Evolutionary conservation across 305 asterid genomes (phyloP).

Genomic region (Plantago coronopus): DNA sequence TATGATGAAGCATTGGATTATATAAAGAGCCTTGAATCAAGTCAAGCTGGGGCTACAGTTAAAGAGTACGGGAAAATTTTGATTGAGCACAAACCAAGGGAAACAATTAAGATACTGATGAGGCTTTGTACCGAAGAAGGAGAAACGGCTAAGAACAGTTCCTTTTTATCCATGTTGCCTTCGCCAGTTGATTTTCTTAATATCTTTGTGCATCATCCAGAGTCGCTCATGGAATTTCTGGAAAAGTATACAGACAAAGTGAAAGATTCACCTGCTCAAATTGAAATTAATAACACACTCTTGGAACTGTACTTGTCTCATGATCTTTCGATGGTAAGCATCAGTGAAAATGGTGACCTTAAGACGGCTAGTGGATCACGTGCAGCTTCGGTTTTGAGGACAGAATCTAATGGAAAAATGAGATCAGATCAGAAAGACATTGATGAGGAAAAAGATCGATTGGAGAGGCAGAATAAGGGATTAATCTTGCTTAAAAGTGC

Average conservation of each 20-base stretch:
- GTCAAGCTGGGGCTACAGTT: constrained; percentile 93
- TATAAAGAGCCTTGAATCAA: constrained; percentile 83
- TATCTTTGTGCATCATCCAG: constrained; percentile 76
- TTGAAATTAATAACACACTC: constrained; percentile 87
- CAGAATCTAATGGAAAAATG: constrained; percentile 44
- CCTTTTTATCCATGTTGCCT: constrained; percentile 84
- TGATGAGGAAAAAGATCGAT: constrained; percentile 53
- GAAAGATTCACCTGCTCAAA: constrained; percentile 96
- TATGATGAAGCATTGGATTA: constrained; percentile 93
- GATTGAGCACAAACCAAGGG: constrained; percentile 85
- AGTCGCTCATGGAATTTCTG: constrained; percentile 91
- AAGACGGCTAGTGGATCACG: constrained; percentile 30
- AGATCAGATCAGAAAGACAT: constrained; percentile 24
- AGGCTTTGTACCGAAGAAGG: constrained; percentile 92
- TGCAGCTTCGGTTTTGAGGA: constrained; percentile 29
- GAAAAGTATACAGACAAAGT: constrained; percentile 75
- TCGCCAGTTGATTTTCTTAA: constrained; percentile 97
- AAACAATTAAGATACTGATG: constrained; percentile 77
- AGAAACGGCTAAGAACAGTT: constrained; percentile 45
- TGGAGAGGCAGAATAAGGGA: constrained; percentile 70
- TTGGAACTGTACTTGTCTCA: constrained; percentile 79
- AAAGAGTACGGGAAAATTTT: constrained; percentile 94
- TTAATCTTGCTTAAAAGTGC: constrained; percentile 73
- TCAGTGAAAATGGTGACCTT: constrained; percentile 37
- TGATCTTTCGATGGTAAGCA: constrained; percentile 62